These are phyloP conservation scores for Trichoderma citrinoviride DNA, from an alignment of 2,329 filamentous ascomycete genomes.

Conservation along the genomic window DNA sequence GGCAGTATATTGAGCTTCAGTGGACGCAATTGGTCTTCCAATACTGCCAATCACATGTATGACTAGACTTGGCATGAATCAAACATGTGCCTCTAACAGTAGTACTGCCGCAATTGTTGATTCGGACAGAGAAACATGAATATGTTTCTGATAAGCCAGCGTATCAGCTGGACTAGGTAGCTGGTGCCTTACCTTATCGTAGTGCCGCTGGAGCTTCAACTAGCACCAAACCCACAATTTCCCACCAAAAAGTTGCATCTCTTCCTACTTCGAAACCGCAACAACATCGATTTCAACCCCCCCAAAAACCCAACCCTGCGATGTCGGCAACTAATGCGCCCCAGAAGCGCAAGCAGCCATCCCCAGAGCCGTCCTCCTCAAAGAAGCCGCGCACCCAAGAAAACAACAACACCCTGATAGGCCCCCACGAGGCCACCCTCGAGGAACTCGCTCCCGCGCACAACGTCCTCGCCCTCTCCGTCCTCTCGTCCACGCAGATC, in stretches of 20 bases:
- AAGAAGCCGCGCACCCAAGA: slow-evolving; percentile 21
- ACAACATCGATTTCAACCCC: neutral
- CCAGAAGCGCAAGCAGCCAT: slow-evolving; percentile 21
- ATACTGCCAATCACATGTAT: no score
- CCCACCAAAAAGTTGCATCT: slow-evolving; percentile 13
- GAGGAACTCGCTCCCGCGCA: slow-evolving; percentile 45
- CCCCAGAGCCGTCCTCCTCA: neutral
- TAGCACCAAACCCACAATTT: slow-evolving; percentile 14
- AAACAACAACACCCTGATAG: slow-evolving; percentile 29
- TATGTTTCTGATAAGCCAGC: no score
- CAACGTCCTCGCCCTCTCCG: slow-evolving; percentile 51
- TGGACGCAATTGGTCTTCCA: no score
- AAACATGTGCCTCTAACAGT: no score
- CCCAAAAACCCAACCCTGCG: neutral
- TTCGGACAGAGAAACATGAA: no score
- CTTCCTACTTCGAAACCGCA: neutral
- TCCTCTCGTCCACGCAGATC: slow-evolving; percentile 61
- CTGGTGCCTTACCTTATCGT: no score
- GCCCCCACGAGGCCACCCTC: slow-evolving; percentile 44
- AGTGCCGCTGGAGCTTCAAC: slow-evolving; percentile 6
- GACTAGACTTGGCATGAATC: no score
- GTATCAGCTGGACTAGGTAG: no score
- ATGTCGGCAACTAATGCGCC: slow-evolving; percentile 19
- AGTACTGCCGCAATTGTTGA: no score
- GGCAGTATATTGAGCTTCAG: no score